Conservation (phyloP, 129 eudicot species). For the Silybum marianum region DNA sequence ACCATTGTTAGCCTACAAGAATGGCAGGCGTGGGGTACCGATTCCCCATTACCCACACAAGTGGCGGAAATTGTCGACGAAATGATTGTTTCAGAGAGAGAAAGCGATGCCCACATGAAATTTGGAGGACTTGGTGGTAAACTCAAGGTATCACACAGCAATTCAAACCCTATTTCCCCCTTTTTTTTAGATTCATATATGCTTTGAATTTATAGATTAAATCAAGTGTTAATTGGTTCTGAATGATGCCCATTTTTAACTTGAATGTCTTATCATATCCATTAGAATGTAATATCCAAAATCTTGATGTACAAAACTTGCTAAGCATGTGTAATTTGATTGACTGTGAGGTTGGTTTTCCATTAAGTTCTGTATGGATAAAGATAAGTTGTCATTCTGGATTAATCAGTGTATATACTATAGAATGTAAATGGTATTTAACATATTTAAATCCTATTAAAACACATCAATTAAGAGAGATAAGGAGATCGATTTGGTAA, state of each 20-base stretch:
- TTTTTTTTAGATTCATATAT: neutral
- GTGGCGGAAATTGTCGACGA: conserved; percentile 68
- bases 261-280: neutral
- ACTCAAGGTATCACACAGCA: conserved; percentile 44
- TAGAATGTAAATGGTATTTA: no score
- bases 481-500: no score
- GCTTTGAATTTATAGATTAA: neutral
- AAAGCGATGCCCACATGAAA: conserved; percentile 58
- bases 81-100: conserved; percentile 55
- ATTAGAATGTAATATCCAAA: neutral
- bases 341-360: neutral
- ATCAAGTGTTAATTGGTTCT: neutral
- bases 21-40: conserved; percentile 94
- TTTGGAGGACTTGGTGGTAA: conserved; percentile 90
- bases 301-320: neutral
- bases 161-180: conserved; percentile 6
- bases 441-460: no score
- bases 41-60: conserved; percentile 67
- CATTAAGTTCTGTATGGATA: no score
- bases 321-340: neutral
- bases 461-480: no score
- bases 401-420: no score
- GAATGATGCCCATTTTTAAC: neutral
- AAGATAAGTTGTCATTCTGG: no score
- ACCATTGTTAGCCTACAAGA: conserved; percentile 56